Conservation (phyloP, 1,284 basidiomycete species). For the Ustilago loliicola region DNA sequence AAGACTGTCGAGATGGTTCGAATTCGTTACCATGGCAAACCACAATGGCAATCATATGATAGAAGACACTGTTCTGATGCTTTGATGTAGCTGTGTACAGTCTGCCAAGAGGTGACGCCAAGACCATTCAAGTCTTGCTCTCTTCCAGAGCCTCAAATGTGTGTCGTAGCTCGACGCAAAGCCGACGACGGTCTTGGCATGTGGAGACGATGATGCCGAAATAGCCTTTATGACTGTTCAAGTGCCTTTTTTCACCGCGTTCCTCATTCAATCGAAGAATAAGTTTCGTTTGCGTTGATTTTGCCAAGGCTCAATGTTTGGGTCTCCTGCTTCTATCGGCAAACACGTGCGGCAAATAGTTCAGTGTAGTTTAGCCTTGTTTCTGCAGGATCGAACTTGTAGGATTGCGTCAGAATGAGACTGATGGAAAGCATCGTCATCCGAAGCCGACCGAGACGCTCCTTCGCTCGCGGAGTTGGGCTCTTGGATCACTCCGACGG, state of each 20-base stretch:
- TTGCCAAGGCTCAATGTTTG: background rate
- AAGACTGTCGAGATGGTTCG: conserved; percentile 17
- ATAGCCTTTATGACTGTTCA: conserved; percentile 6
- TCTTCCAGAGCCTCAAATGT: conserved; percentile 11
- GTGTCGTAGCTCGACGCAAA: conserved; percentile 11
- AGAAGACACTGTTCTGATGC: background rate
- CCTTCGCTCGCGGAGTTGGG: background rate
- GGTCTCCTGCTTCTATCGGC: background rate
- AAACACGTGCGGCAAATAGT: conserved; percentile 3
- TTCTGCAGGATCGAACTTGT: background rate
- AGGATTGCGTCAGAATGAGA: background rate
- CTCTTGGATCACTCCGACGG: background rate
- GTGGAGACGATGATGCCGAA: conserved; percentile 15
- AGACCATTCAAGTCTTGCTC: conserved; percentile 38
- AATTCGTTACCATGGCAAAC: conserved; percentile 8
- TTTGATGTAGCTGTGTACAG: conserved; percentile 1
- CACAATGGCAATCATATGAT: background rate
- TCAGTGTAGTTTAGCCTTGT: background rate
- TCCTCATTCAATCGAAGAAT: conserved; percentile 25
- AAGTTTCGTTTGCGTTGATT: conserved; percentile 13
- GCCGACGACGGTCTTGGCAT: conserved; percentile 33
- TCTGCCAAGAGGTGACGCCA: conserved; percentile 27
- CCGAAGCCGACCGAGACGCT: conserved; percentile 1
- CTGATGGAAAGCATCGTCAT: background rate
- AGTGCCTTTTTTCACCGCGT: conserved; percentile 9